Conservation (phyloP, 1,284 basidiomycete genomes). For the Leucoagaricus sp. region DNA sequence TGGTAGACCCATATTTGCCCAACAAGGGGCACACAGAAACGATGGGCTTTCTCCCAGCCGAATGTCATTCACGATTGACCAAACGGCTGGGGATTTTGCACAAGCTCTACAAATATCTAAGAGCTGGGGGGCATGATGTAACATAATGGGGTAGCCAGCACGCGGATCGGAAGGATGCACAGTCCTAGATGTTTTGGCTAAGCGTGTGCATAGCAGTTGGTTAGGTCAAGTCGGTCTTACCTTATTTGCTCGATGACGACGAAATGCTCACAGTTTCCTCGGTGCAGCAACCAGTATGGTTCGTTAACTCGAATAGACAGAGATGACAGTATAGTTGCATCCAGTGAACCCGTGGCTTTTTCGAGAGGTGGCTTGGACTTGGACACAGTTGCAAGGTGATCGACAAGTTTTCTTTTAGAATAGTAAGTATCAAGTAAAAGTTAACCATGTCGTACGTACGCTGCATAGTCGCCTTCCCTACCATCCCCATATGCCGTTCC, state of each 20-base stretch:
- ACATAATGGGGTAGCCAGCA: conserved; percentile 63
- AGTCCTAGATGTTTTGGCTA: conserved; percentile 41
- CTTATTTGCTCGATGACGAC: conserved; percentile 72
- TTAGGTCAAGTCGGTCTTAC: conserved; percentile 36
- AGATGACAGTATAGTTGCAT: conserved; percentile 49
- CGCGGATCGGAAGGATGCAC: conserved; percentile 55
- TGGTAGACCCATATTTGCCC: conserved; percentile 65
- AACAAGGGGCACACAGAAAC: conserved; percentile 69
- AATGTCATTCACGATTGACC: conserved; percentile 67
- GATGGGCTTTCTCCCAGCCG: conserved; percentile 77
- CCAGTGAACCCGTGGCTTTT: conserved; percentile 48
- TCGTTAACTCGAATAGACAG: conserved; percentile 63
- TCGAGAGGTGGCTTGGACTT: conserved; percentile 32
- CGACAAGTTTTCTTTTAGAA: conserved; percentile 51
- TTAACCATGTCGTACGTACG: conserved; percentile 40
- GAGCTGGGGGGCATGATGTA: conserved; percentile 61
- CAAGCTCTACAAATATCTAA: conserved; percentile 69
- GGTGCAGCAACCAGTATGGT: conserved; percentile 81
- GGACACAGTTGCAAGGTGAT: conserved; percentile 31
- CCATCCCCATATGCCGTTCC: conserved; percentile 58
- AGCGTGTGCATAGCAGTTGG: too few relatives aligned
- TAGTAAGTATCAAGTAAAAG: background rate
- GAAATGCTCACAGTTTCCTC: conserved; percentile 81
- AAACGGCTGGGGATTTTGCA: conserved; percentile 64
- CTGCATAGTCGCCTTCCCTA: conserved; percentile 50